Evolutionary conservation across 139 green algal species (phyloP), one percentile per base, ranked within the genome.

Genomic region (Micractinium conductrix): DNA sequence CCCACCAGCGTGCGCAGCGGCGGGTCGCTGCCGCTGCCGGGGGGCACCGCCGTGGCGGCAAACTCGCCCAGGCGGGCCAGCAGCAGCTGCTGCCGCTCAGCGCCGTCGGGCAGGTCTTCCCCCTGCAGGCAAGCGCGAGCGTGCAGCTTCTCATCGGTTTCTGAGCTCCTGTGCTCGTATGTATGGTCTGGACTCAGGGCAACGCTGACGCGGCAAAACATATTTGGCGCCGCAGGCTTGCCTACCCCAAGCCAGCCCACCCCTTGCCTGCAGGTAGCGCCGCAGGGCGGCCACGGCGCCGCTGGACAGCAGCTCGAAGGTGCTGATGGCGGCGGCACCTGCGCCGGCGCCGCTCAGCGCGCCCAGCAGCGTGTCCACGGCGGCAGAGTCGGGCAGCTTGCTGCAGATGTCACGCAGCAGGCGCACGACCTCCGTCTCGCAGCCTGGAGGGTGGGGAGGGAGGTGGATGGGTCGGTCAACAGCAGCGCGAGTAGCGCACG

Each of bases 241-340:
- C n/a, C n/a, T n/a, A n/a, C n/a, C n/a, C n/a, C n/a, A n/a, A n/a
- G n/a, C n/a, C n/a, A n/a, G n/a, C n/a, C n/a, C n/a, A n/a, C n/a
- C n/a, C n/a, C n/a, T n/a, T n/a, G n/a, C 88, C 24, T 83, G 85
- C 75, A 99, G 87, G 90, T 95, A 97, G 37, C 50, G 65, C 26
- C 88, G 74, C 35, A 99, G 89, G 35, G 89, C 74, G n/a, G 73
- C 72, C 35, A 97, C 89, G 33, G 87, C 88, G 1, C 95, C 95
- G 72, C 93, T 96, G 85, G 84, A 93, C 7, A 98, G 73, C 80
- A 99, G 92, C 93, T 99, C 96, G 91, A 98, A 99, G 19, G 95
- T 96, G 26, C 91, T 96, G n/a, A 98, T 82, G 45, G 80, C 84
- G 85, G 44, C 74, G 33, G 50, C 62, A 48, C 83, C 87, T 19